Base-by-base conservation (phyloP, 2,329 filamentous ascomycete genomes). In the Neophaeococcomyces aloes region DNA sequence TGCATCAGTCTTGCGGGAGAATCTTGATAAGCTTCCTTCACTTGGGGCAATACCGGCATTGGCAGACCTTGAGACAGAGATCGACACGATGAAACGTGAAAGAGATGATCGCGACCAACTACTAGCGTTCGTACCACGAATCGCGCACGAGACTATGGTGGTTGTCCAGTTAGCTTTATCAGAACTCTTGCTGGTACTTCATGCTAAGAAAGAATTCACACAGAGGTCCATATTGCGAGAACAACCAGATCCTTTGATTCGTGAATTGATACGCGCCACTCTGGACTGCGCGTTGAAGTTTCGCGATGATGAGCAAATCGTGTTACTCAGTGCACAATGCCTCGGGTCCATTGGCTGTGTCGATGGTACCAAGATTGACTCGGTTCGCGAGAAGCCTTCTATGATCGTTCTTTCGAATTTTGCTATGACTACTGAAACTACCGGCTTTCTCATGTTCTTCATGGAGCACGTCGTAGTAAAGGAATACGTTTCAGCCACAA, bases 361-460 rank as follows among this genome's bases (percentile, higher is more conserved):
- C 17, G 93, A 98, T 61, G 82, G 89, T 1, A 94, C 94, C 56
- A 79, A 85, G 47, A 77, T 95, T 1, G 91, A 98, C 56, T 78
- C 78, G 1, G 74, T 83, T 8, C 76, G 84, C 45, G 81, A 85
- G 54, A 82, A 86, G 53, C 79, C 76, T 50, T 82, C 86, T n/a
- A 83, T 95, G 42, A 76, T 96, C 18, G 79, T 96, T 38, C 65
- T 88, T 29, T 83, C 84, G 39, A 96, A 98, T 59, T 96, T 98
- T 56, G 76, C 82, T 34, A 75, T 76, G 35, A 71, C 76, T 13
- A 75, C 77, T 39, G 89, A 99, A 60, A 84, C 81, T 1, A 81
- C 86, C 13, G 79, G 91, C 49, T 99, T 96, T 61, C 78, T 86
- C 6, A 71, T 91, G 31, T 87, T 88, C 56, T 72, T 94, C 36